Percentiles rank a stretch among this genome's conserved stretches.
phyloP scores from a whole-genome alignment of 2,329 filamentous ascomycete genomes.

The Aspergillaceae sp. region DNA sequence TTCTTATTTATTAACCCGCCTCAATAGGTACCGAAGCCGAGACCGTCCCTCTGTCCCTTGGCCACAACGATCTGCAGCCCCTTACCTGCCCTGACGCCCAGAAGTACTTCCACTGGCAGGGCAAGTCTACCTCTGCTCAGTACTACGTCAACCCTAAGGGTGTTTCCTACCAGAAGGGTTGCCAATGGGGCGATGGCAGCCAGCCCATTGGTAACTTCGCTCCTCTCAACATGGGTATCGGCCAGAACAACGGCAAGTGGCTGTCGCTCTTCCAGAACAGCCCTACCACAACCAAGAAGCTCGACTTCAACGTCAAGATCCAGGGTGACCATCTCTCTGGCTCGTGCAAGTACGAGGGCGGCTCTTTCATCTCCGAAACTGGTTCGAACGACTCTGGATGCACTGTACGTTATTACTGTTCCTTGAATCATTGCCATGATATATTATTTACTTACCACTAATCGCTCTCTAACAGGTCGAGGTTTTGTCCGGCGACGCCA shows the following conservation, averaged over 20 bases:
- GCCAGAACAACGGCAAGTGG: constrained; percentile 64
- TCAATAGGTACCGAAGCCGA: constrained; percentile 63
- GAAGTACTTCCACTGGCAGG: constrained; percentile 71
- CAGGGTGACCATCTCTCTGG: constrained; percentile 53
- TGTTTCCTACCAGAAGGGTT: constrained; percentile 56
- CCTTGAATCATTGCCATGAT: background rate
- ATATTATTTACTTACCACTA: constrained; percentile 4
- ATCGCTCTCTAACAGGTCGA: constrained; percentile 33
- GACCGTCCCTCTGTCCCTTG: constrained; percentile 64
- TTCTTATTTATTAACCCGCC: background rate
- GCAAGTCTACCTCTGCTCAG: constrained; percentile 71
- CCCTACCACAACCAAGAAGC: constrained; percentile 60
- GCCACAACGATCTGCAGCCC: constrained; percentile 49
- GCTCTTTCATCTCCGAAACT: constrained; percentile 49
- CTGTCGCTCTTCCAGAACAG: constrained; percentile 77
- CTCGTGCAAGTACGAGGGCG: constrained; percentile 58
- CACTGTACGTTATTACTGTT: constrained; percentile 57
- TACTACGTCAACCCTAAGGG: constrained; percentile 93
- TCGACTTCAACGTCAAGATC: constrained; percentile 75
- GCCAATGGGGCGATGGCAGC: constrained; percentile 62
- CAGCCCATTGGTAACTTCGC: constrained; percentile 69
- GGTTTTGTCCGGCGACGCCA: constrained; percentile 42
- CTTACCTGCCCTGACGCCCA: constrained; percentile 68
- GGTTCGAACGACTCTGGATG: constrained; percentile 55
- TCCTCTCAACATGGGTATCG: constrained; percentile 76